Conservation (phyloP, 148 eudicot genomes). For the Polygonum aviculare region DNA sequence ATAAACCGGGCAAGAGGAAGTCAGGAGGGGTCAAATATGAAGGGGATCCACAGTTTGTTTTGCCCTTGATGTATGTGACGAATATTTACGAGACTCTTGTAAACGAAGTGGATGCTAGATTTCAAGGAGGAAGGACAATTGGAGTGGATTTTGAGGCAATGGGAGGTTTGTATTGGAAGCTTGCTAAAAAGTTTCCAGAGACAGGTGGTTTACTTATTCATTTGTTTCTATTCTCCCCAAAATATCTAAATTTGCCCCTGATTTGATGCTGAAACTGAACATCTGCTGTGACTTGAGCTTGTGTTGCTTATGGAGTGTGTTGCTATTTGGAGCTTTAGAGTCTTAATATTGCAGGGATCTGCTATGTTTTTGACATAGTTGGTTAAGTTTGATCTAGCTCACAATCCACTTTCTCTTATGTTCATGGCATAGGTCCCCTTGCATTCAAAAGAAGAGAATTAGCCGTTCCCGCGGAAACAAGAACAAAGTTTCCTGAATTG, state of each 20-base stretch:
- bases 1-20: conserved; percentile 67
- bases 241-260: too few species aligned
- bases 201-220: conserved; percentile 37
- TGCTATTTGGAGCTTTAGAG: neutral
- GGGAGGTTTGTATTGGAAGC: conserved; percentile 87
- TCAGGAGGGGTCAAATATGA: conserved; percentile 48
- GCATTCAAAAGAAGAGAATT: conserved; percentile 75
- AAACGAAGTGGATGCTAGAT: conserved; percentile 26
- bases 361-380: too few species aligned
- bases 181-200: conserved; percentile 69
- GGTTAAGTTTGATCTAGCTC: neutral
- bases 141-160: conserved; percentile 94
- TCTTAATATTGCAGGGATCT: too few species aligned
- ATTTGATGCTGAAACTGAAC: too few species aligned
- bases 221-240: too few species aligned
- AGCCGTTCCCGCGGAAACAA: conserved; percentile 83
- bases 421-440: conserved; percentile 40
- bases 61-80: conserved; percentile 85
- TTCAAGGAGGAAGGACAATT: conserved; percentile 75
- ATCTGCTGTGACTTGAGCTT: neutral
- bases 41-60: conserved; percentile 70
- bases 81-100: too few species aligned
- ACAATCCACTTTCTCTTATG: too few species aligned
- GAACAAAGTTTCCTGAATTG: conserved; percentile 64
- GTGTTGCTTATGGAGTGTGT: neutral